Conservation (phyloP, 495 filamentous ascomycete species). For the Penicillium steckii region DNA sequence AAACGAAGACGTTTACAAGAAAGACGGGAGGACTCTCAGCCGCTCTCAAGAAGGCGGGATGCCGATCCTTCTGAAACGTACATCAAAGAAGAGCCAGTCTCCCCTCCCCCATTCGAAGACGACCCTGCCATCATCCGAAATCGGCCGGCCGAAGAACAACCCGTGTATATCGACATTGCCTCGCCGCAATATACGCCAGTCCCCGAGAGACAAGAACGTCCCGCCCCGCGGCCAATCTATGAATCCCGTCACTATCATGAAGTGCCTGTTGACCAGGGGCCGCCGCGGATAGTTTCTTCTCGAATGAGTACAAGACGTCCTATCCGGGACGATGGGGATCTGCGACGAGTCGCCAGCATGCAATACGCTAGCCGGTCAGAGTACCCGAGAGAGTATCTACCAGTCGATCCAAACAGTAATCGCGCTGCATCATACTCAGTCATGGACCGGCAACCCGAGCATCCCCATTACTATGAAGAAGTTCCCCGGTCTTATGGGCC, state of each 20-base stretch:
- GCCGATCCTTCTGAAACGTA: conserved; percentile 48
- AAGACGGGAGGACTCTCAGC: conserved; percentile 28
- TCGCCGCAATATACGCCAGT: conserved; percentile 45
- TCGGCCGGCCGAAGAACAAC: conserved; percentile 48
- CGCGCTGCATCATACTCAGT: conserved; percentile 63
- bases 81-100: conserved; percentile 87
- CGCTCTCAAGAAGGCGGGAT: conserved; percentile 30
- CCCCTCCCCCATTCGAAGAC: conserved; percentile 69
- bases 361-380: conserved; percentile 51
- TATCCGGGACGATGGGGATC: conserved; percentile 54
- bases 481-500: conserved; percentile 38
- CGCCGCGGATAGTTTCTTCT: conserved; percentile 45
- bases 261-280: conserved; percentile 34
- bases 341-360: conserved; percentile 59
- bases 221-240: conserved; percentile 31
- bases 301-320: conserved; percentile 38
- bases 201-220: conserved; percentile 36
- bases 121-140: conserved; percentile 39
- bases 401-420: conserved; percentile 44
- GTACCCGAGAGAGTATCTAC: conserved; percentile 46
- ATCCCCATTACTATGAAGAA: conserved; percentile 58
- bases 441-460: conserved; percentile 50
- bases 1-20: conserved; percentile 50
- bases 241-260: conserved; percentile 38
- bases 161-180: conserved; percentile 48